These are phyloP conservation scores for Rhexocercosporidium sp. DNA, from an alignment of 2,329 filamentous ascomycete genomes.

Conservation along the genomic window DNA sequence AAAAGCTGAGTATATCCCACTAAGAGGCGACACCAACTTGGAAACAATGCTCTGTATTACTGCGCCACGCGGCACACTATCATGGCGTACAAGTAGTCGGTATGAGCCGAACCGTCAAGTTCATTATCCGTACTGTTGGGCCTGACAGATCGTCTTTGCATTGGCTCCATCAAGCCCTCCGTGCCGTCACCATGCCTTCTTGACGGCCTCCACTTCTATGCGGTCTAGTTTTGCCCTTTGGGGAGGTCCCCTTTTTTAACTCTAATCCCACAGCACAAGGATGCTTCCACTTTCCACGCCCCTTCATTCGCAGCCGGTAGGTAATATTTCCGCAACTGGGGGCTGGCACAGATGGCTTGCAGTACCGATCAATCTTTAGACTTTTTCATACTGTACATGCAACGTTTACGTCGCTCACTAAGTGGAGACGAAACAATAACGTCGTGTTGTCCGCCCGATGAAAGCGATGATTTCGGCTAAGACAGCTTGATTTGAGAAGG, in stretches of 20 bases:
- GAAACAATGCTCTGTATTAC: neutral
- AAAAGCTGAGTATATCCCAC: neutral
- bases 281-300: neutral
- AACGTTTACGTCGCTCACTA: neutral
- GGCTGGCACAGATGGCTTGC: neutral
- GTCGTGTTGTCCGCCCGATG: neutral
- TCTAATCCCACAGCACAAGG: neutral
- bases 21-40: neutral
- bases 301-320: neutral
- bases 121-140: constrained; percentile 7
- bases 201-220: neutral
- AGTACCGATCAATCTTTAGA: neutral
- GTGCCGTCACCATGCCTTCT: neutral
- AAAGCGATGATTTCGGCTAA: neutral
- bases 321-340: constrained; percentile 1
- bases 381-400: neutral
- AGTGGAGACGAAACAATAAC: neutral
- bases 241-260: neutral
- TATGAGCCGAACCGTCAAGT: neutral
- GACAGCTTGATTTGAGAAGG: neutral
- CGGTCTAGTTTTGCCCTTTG: constrained; percentile 11
- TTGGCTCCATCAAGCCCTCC: neutral
- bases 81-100: neutral
- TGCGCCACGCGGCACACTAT: neutral
- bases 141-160: neutral